These are phyloP conservation scores for Rhodotorula sp. DNA, from an alignment of 1,284 basidiomycete species.

Conservation along the genomic window DNA sequence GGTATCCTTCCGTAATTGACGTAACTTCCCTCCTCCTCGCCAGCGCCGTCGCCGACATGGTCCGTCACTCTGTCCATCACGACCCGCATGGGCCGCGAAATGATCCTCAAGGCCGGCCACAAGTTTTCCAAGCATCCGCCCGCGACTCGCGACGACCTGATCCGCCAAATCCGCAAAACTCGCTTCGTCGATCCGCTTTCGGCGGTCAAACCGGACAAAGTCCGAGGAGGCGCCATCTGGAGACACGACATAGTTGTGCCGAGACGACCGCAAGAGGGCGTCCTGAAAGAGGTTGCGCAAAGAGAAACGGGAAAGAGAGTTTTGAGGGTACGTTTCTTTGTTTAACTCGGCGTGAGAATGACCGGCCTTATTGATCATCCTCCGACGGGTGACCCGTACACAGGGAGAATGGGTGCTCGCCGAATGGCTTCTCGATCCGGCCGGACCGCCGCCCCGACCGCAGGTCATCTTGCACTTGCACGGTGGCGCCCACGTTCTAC, in stretches of 20 bases:
- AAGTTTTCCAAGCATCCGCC: neutral
- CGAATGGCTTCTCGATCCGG: neutral
- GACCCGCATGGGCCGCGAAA: neutral
- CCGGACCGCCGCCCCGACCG: neutral
- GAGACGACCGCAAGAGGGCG: neutral
- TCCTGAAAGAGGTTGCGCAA: neutral
- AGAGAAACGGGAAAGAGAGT: neutral
- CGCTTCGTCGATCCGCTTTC: neutral
- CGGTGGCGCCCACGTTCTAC: slow-evolving; percentile 8
- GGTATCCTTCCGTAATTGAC: too few species aligned
- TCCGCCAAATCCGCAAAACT: neutral
- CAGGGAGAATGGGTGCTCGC: neutral
- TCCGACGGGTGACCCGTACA: too few species aligned
- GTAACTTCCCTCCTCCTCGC: neutral
- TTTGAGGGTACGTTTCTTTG: neutral
- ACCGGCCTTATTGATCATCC: neutral
- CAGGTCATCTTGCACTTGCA: slow-evolving; percentile 2
- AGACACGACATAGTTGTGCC: neutral
- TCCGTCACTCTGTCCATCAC: slow-evolving; percentile 4
- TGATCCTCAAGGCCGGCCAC: neutral
- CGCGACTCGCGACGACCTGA: neutral
- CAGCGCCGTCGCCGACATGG: neutral
- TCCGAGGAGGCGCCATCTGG: neutral
- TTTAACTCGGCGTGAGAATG: neutral
- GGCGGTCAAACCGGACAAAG: neutral